Evolutionary conservation across 2,329 filamentous ascomycete species (phyloP).

Genomic region (Nemania serpens): DNA sequence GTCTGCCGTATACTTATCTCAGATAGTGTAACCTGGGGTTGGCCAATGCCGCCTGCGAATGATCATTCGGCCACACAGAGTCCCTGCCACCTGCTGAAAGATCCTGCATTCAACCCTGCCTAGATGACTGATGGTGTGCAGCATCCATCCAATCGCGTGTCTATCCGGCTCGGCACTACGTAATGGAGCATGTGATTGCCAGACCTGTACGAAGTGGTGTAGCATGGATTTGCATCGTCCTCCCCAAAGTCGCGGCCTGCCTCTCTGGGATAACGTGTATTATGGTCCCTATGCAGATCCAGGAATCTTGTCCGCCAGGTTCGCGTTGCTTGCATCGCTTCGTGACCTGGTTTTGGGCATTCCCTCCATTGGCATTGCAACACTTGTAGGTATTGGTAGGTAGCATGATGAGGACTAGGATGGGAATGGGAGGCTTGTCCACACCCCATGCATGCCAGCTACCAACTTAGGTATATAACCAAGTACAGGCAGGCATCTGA

Average conservation of each 20-base stretch:
- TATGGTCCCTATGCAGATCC: conserved; percentile 4
- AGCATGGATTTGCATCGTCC: conserved; percentile 8
- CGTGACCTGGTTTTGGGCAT: conserved; percentile 16
- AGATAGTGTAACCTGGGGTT: not conserved
- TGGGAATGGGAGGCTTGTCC: not conserved
- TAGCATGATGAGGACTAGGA: not conserved
- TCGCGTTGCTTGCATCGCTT: conserved; percentile 3
- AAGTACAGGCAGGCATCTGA: not conserved
- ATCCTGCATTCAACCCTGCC: conserved; percentile 1
- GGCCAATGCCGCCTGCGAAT: conserved; percentile 8
- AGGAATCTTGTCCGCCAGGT: conserved; percentile 13
- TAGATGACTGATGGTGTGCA: not conserved
- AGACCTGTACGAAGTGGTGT: not conserved
- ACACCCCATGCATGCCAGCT: not conserved
- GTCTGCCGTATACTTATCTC: no score
- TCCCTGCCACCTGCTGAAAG: not conserved
- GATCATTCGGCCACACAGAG: not conserved
- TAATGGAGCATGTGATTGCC: conserved; percentile 20
- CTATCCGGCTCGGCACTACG: conserved; percentile 8
- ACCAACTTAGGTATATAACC: not conserved
- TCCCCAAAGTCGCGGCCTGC: conserved; percentile 19
- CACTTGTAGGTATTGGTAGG: not conserved
- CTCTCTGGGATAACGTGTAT: conserved; percentile 13
- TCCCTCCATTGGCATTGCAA: conserved; percentile 10
- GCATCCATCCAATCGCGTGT: conserved; percentile 16